Conservation (phyloP, 495 filamentous ascomycete species). For the Penicillium simplicissimum region DNA sequence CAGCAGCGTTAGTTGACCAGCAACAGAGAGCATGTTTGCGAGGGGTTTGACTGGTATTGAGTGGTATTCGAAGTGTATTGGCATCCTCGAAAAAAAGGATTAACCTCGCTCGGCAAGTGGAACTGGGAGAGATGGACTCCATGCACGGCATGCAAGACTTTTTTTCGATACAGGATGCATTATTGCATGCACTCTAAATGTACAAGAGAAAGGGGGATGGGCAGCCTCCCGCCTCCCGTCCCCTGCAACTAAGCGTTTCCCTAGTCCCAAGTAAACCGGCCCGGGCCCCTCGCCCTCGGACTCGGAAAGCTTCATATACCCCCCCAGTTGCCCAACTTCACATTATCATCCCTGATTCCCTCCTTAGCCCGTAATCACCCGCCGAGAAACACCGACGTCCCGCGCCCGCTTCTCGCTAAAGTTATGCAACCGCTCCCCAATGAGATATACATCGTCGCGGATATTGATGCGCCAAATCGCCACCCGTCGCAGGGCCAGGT, state of each 20-base stretch:
- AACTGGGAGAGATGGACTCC: neutral
- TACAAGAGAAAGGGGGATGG: slow-evolving; percentile 7
- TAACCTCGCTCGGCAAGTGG: neutral
- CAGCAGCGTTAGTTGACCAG: slow-evolving; percentile 11
- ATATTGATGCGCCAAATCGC: slow-evolving; percentile 80
- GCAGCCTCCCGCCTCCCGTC: slow-evolving; percentile 1
- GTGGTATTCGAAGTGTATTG: neutral
- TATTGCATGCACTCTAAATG: slow-evolving; percentile 11
- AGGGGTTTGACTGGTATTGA: no score
- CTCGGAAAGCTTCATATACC: slow-evolving; percentile 3
- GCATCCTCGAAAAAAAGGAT: neutral
- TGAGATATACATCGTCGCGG: slow-evolving; percentile 91
- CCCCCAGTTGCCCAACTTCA: no score
- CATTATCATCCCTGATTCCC: no score
- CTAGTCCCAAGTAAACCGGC: neutral
- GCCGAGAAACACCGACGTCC: slow-evolving; percentile 43
- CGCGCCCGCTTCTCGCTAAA: slow-evolving; percentile 65
- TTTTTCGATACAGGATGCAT: slow-evolving; percentile 5
- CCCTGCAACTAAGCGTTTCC: neutral
- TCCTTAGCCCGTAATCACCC: slow-evolving; percentile 41
- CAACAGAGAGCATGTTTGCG: neutral
- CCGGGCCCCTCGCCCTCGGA: slow-evolving; percentile 1
- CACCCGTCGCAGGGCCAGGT: slow-evolving; percentile 53
- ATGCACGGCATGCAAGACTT: slow-evolving; percentile 14
- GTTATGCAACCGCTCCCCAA: slow-evolving; percentile 92